phyloP scores from a whole-genome alignment of 495 filamentous ascomycete genomes.

The Penicillium daleae region DNA sequence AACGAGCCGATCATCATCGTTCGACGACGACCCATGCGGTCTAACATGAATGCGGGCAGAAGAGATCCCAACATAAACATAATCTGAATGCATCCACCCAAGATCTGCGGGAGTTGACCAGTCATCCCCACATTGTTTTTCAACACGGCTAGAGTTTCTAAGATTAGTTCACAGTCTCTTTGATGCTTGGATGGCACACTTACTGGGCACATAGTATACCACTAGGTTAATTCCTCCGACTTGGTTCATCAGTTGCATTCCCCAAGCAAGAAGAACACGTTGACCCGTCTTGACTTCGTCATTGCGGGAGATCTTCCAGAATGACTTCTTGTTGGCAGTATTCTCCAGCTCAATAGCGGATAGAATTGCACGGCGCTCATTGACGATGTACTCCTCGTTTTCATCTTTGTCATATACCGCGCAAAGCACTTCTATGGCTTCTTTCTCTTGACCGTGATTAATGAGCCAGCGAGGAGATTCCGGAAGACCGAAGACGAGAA shows the following conservation, averaged over 20 bases:
- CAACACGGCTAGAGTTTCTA: no score
- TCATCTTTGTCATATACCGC: conserved; percentile 50
- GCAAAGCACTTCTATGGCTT: conserved; percentile 57
- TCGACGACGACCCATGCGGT: conserved; percentile 59
- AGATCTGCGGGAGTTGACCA: no score
- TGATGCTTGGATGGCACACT: no score
- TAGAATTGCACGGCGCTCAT: conserved; percentile 50
- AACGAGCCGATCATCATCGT: conserved; percentile 61
- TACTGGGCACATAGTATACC: conserved; percentile 10
- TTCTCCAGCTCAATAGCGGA: conserved; percentile 50
- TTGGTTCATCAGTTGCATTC: conserved; percentile 56
- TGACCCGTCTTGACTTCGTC: conserved; percentile 58
- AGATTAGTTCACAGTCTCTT: no score
- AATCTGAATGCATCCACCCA: conserved; percentile 37
- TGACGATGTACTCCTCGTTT: conserved; percentile 45
- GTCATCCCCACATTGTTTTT: no score
- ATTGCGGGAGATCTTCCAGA: conserved; percentile 25
- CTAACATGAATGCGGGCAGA: conserved; percentile 48
- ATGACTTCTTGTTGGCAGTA: conserved; percentile 28
- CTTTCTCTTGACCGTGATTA: conserved; percentile 47
- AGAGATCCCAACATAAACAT: conserved; percentile 50
- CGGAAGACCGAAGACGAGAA: conserved; percentile 45
- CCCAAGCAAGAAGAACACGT: conserved; percentile 55
- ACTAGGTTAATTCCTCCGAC: conserved; percentile 56
- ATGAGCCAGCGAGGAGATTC: conserved; percentile 52